Percentiles rank a stretch among this genome's conserved stretches.
phyloP scores from a whole-genome alignment of 177 flowering plant genomes.

The Vitis hybrid region DNA sequence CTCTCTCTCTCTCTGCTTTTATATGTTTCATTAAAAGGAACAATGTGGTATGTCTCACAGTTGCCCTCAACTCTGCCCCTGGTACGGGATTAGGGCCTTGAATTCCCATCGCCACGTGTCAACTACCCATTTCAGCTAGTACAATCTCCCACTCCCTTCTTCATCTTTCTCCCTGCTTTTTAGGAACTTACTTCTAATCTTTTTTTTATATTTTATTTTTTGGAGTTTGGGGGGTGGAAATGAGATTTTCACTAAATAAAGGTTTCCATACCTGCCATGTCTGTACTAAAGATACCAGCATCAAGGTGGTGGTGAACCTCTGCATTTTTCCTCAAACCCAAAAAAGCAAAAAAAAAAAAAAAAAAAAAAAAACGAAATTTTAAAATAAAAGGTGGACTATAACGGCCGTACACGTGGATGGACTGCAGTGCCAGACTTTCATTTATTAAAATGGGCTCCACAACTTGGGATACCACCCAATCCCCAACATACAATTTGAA shows the following conservation, averaged over 20 bases:
- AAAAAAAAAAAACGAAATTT: no score
- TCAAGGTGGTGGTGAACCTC: no score
- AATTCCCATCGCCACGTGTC: constrained; percentile 15
- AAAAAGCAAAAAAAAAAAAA: no score
- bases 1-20: background rate
- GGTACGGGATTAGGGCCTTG: background rate
- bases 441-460: constrained; percentile 10
- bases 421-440: background rate
- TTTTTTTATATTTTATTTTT: no score
- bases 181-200: background rate
- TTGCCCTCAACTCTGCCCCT: background rate
- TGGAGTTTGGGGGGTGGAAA: no score
- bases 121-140: constrained; percentile 15
- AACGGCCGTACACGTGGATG: constrained; percentile 16
- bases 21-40: constrained; percentile 47
- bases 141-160: constrained; percentile 5
- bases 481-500: background rate
- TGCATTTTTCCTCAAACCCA: no score
- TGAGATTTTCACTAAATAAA: no score
- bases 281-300: no score
- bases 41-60: constrained; percentile 18
- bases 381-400: no score
- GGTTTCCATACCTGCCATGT: no score
- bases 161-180: constrained; percentile 1
- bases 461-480: background rate